These are phyloP conservation scores for Jamesozyma gamospora DNA, from an alignment of 805 yeast genomes.

Conservation along the genomic window DNA sequence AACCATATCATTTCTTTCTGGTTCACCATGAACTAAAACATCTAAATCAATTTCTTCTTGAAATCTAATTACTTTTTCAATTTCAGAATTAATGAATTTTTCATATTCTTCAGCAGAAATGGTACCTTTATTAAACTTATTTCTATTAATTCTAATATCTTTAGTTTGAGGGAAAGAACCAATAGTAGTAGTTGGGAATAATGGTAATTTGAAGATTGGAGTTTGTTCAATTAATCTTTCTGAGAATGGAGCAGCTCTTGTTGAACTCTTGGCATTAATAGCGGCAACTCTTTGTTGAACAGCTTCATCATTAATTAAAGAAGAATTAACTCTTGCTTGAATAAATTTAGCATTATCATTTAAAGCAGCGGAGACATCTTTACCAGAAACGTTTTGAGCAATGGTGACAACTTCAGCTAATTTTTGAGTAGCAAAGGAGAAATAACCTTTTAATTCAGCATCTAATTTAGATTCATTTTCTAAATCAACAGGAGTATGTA, in stretches of 20 bases:
- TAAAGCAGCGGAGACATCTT: slow-evolving; percentile 64
- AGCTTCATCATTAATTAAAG: slow-evolving; percentile 82
- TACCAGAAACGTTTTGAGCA: slow-evolving; percentile 80
- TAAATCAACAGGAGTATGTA: slow-evolving; percentile 98
- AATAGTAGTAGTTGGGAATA: slow-evolving; percentile 99
- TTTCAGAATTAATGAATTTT: slow-evolving; percentile 92
- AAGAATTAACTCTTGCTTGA: slow-evolving; percentile 75
- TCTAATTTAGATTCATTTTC: slow-evolving; percentile 84
- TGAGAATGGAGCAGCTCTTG: slow-evolving; percentile 82
- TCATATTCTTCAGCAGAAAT: slow-evolving; percentile 93
- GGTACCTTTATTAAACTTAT: slow-evolving; percentile 95
- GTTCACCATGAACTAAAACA: slow-evolving; percentile 99
- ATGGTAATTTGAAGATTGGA: slow-evolving; percentile 81
- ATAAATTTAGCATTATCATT: slow-evolving; percentile 82
- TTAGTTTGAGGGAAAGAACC: slow-evolving; percentile 99
- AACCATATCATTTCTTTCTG: slow-evolving; percentile 99
- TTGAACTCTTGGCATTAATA: slow-evolving; percentile 63
- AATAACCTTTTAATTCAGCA: slow-evolving; percentile 91
- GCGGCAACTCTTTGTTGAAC: slow-evolving; percentile 81
- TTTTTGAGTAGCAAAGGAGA: slow-evolving; percentile 97
- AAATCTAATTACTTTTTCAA: slow-evolving; percentile 91
- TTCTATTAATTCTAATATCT: slow-evolving; percentile 97
- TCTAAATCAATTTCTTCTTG: slow-evolving; percentile 98
- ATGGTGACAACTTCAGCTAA: slow-evolving; percentile 81
- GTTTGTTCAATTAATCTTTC: slow-evolving; percentile 82